Evolutionary conservation across 1,139 yeast genomes (phyloP), one percentile per base, ranked within the genome.

Genomic region (Blastobotrys elegans): DNA sequence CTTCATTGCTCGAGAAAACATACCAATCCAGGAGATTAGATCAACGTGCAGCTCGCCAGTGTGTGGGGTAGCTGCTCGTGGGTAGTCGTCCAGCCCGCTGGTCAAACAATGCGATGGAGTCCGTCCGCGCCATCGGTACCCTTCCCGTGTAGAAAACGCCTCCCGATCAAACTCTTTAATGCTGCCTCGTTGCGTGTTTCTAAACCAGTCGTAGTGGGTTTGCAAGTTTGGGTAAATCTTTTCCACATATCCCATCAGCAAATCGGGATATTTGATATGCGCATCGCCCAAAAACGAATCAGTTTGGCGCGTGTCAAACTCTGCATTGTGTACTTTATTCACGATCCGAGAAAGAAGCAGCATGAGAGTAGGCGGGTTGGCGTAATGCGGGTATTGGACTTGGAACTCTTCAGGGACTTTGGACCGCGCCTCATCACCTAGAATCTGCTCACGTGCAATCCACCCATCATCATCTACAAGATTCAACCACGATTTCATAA

Each of bases 61-160:
- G 64, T 88, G 96, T 0, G 94, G 92, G 10, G 79, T 81, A 32
- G 73, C 68, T 0, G 89, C 84, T 53, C 99, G 77, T 30, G 99
- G 99, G 61, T 90, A 92, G 63, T 92, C 99, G 65, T 92, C 98
- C 37, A 92, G 65, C 0, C 99, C 99, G 67, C 95, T 84, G 2
- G 98, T 94, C 49, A 92, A 72, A 62, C 96, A 86, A 61, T 87
- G 97, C 3, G 82, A 77, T 21, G 75, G 71, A 0, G 97, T 87
- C 54, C 97, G 77, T 2, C 97, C 98, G 53, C 90, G 77, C 99
- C 99, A 92, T 61, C 96, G 74, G 64, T 85, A 92, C 0, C 82
- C 86, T 61, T 85, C 94, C 43, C 73, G 74, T 7, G 66, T 59
- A 0, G 78, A 70, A 36, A 68, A 70, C 4, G 76, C 69, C 8